Conservation (phyloP, 208 protist genomes). For the Trypanosoma lewisi region DNA sequence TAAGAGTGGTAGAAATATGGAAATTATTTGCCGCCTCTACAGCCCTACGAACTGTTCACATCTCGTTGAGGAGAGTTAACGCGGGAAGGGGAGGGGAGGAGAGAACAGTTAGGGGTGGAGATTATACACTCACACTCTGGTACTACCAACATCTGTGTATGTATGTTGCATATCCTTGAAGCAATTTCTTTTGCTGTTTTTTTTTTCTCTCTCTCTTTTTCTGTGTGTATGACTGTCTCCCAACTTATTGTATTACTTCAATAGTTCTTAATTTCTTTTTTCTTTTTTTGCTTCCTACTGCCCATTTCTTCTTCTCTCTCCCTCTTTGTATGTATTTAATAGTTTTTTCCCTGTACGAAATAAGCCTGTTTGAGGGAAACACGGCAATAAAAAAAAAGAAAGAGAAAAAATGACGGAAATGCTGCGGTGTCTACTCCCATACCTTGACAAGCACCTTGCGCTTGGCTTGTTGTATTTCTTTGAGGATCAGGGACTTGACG, state of each 20-base stretch:
- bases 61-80: neutral
- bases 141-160: too few species aligned
- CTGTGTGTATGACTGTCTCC: too few species aligned
- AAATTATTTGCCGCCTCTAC: neutral
- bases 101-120: neutral
- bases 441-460: slow-evolving; percentile 87
- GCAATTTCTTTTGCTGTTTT: too few species aligned
- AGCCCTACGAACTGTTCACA: neutral
- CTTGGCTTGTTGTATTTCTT: slow-evolving; percentile 79
- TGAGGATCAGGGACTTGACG: slow-evolving; percentile 61
- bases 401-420: slow-evolving; percentile 54
- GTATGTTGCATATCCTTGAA: too few species aligned
- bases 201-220: too few species aligned
- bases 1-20: neutral
- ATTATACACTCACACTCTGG: neutral
- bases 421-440: slow-evolving; percentile 64
- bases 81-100: neutral
- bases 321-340: neutral
- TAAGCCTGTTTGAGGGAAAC: neutral
- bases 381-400: neutral
- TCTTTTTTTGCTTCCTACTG: neutral
- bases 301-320: too few species aligned
- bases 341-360: neutral
- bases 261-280: too few species aligned
- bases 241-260: too few species aligned